phyloP scores from a whole-genome alignment of 345 rosid genomes.

The Xanthoceras sorbifolium region DNA sequence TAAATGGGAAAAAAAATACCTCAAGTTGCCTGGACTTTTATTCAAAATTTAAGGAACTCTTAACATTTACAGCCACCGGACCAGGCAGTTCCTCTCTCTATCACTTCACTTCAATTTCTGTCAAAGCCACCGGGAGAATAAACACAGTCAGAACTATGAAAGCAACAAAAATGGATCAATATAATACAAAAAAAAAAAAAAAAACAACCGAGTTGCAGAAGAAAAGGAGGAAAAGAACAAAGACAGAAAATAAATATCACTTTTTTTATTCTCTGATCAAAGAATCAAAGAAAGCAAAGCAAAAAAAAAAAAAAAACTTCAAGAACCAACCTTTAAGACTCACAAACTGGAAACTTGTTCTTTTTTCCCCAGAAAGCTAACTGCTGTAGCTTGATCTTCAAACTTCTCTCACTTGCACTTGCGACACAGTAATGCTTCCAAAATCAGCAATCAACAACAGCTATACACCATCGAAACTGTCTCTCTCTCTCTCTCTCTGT shows the following conservation, averaged over 20 bases:
- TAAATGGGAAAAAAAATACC: constrained; percentile 28
- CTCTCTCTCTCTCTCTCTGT: neutral
- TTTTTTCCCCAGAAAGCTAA: constrained; percentile 39
- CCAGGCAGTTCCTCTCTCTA: neutral
- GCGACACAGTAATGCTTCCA: constrained; percentile 29
- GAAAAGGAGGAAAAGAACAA: constrained; percentile 10
- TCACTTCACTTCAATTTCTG: constrained; percentile 4
- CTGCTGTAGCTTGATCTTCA: constrained; percentile 43
- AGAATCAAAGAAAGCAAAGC: constrained; percentile 30
- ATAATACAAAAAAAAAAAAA: neutral
- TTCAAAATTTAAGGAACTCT: constrained; percentile 26
- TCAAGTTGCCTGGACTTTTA: constrained; percentile 36
- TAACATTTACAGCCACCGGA: constrained; percentile 29
- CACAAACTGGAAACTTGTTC: constrained; percentile 34
- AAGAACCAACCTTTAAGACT: constrained; percentile 58
- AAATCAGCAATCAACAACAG: constrained; percentile 24
- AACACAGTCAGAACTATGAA: neutral
- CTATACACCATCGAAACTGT: constrained; percentile 4
- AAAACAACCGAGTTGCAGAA: neutral
- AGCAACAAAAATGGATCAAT: constrained; percentile 15
- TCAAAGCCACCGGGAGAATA: constrained; percentile 9
- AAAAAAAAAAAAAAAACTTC: constrained; percentile 32
- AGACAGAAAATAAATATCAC: neutral
- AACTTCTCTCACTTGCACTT: constrained; percentile 27
- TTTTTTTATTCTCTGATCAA: constrained; percentile 1